Base-by-base conservation (phyloP, 2,329 filamentous ascomycete genomes). In the Lasiodiplodia hormozganensis region DNA sequence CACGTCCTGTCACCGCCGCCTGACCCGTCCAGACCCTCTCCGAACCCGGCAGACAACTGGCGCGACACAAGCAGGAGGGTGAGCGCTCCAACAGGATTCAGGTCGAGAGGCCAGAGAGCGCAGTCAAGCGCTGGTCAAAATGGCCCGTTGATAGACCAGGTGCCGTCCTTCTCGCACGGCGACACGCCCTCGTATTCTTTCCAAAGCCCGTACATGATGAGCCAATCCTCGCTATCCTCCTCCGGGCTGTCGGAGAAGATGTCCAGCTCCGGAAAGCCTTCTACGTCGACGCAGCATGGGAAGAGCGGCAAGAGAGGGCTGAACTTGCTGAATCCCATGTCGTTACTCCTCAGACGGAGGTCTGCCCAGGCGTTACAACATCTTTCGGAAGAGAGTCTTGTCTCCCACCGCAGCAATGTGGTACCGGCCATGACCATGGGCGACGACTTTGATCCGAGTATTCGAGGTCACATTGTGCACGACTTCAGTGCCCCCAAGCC, bases 381-480 rank as follows among this genome's bases (percentile, higher is more conserved):
- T 36, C 74, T 81, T 1, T 77, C 82, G 14, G 86, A 88, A 38
- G 85, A 88, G 54, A 78, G 82, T 21, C 83, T 84, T 7, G 81
- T 85, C 38, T 83, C 82, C 23, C 81, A 83, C 34, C 82, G 81
- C 49, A 85, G 81, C 62, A 74, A 84, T 14, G 76, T 78, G 53
- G 79, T 85, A 21, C 77, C 78, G 2, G 82, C 85, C 2, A 82
- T 87, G 65, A 57, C 71, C 1, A 56, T 79, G 25, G 86, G 87
- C 2, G 87, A 88, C 69, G 85, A 89, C 72, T 89, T 88, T 73
- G 87, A 89, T 72, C 87, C 88, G 14, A 83, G 87, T 65, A 90
- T 90, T 69, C 84, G 86, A 65, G 88, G 88, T 21, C 88, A 86
- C 60, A 84, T 88, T 25, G 83, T 90, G 1, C 88, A 90, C 77